Base-by-base conservation (phyloP, 2,329 filamentous ascomycete species). In the Diaporthe destruens region DNA sequence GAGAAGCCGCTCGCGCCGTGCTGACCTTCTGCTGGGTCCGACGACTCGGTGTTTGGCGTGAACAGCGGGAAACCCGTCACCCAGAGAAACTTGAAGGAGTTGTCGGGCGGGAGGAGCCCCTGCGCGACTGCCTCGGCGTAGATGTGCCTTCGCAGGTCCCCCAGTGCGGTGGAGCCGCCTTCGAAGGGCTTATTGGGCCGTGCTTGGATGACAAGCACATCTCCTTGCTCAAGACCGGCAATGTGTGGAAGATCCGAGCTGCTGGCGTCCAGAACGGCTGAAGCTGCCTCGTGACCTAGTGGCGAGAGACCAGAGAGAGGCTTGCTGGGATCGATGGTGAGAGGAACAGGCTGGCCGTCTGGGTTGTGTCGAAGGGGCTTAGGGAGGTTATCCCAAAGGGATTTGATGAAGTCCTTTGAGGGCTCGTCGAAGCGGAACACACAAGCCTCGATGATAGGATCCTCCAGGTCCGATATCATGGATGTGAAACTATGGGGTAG, bases 41-140 rank as follows among this genome's bases (percentile, higher is more conserved):
- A 47, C 16, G 88, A 85, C 67, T 87, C 84, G 66, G 88, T 90
- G 68, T 88, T 88, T 0, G 92, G 94, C 1, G 94, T 95, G 84
- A 99, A 99, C 77, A 99, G 90, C 16, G 96, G 96, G 80, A 99
- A 99, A 73, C 96, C 91, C 0, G 89, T 92, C 16, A 99, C 89
- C 96, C 96, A 99, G 71, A 93, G 87, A 81, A 95, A 96, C 73
- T 86, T 86, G 83, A 89, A 95, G 72, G 79, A 86, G 78, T 73
- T 75, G 44, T 85, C 83, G 1, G 78, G 81, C 4, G 82, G 76
- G 49, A 94, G 84, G 42, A 93, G 84, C 0, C 85, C 87, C 34
- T 88, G 82, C n/a, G 89, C 86, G 0, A 95, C 88, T 2, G 94
- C 92, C 11, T 87, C 85, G 72, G 90, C 89, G 84, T 95, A 91